Percentiles rank a stretch among this genome's conserved stretches.
phyloP scores from a whole-genome alignment of 2,329 filamentous ascomycete species.

The Talaromyces marneffei region DNA sequence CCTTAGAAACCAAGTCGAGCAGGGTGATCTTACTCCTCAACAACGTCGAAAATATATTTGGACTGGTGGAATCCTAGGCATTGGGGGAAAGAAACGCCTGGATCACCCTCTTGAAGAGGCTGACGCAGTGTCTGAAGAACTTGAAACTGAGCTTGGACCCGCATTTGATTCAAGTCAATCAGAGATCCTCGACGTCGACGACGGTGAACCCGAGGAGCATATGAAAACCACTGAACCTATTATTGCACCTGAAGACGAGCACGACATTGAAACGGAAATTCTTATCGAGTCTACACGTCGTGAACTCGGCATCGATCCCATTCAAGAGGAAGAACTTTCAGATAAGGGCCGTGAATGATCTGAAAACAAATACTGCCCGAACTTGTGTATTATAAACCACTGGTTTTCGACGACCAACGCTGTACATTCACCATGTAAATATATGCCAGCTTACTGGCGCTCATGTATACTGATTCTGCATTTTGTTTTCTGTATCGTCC shows the following conservation, averaged over 20 bases:
- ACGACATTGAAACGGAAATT: slow-evolving; percentile 24
- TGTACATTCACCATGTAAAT: neutral
- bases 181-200: neutral
- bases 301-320: slow-evolving; percentile 7
- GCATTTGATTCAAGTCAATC: neutral
- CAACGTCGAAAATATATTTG: slow-evolving; percentile 24
- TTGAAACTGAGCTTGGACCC: neutral
- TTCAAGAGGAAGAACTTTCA: slow-evolving; percentile 18
- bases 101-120: neutral
- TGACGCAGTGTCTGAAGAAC: neutral
- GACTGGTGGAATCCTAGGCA: slow-evolving; percentile 32
- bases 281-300: slow-evolving; percentile 17
- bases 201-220: slow-evolving; percentile 1
- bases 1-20: slow-evolving; percentile 29
- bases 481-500: neutral
- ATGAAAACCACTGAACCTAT: slow-evolving; percentile 10
- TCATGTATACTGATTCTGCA: slow-evolving; percentile 3
- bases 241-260: slow-evolving; percentile 21
- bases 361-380: neutral
- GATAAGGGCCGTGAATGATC: neutral
- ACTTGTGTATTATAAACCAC: neutral
- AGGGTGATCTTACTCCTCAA: slow-evolving; percentile 18
- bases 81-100: slow-evolving; percentile 21
- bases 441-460: neutral
- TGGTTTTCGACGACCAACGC: neutral